A percentile compares a stretch with the other conserved stretches of the same genome.
These are phyloP conservation scores for Tausonia pullulans DNA, from an alignment of 1,284 basidiomycete genomes.

Conservation along the genomic window DNA sequence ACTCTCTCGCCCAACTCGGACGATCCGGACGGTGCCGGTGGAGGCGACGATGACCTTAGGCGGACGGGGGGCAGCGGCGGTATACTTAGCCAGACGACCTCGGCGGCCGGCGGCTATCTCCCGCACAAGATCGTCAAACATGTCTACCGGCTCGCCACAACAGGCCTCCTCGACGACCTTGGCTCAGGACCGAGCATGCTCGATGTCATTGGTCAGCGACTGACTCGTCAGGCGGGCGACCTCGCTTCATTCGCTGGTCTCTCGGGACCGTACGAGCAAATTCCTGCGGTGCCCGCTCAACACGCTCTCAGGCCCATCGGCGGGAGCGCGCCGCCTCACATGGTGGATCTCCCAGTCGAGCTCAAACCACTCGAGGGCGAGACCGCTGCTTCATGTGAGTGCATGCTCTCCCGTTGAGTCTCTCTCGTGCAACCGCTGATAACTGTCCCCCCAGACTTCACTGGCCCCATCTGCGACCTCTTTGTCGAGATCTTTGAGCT, in stretches of 20 bases:
- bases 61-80: no score
- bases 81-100: no score
- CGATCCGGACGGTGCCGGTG: background rate
- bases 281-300: no score
- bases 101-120: slow-evolving; percentile 47
- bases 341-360: slow-evolving; percentile 49
- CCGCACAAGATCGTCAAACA: slow-evolving; percentile 62
- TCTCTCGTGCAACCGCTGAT: no score
- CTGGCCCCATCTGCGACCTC: slow-evolving; percentile 85
- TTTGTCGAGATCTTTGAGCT: slow-evolving; percentile 87
- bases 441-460: slow-evolving; percentile 42
- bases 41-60: no score
- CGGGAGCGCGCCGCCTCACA: slow-evolving; percentile 35
- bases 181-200: slow-evolving; percentile 65
- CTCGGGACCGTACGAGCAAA: background rate
- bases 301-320: slow-evolving; percentile 42
- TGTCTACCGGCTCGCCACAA: slow-evolving; percentile 75
- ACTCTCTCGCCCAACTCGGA: slow-evolving; percentile 29
- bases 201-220: slow-evolving; percentile 67
- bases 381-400: slow-evolving; percentile 56
- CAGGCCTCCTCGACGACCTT: slow-evolving; percentile 70
- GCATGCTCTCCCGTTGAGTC: no score
- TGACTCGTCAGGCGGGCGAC: slow-evolving; percentile 77
- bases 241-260: slow-evolving; percentile 66
- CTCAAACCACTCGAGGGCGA: slow-evolving; percentile 71